Evolutionary conservation across 139 green algal genomes (phyloP), one percentile per base, ranked within the genome.

Genomic region (Nannochloris sp.): DNA sequence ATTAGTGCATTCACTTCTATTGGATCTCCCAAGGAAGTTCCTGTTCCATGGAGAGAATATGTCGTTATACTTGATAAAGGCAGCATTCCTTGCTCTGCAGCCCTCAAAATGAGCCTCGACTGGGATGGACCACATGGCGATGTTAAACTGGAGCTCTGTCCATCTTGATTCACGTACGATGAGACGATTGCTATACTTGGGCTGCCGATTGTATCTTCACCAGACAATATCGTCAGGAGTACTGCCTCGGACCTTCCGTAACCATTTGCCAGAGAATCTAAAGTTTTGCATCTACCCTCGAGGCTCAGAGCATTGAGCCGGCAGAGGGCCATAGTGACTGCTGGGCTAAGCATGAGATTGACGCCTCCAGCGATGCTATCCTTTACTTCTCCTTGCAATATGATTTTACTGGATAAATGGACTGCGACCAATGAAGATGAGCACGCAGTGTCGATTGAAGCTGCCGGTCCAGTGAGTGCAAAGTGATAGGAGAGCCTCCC

Each of bases 151-250:
- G 74, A 87, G 48, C 81, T 90, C 34, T 85, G 79, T 8, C 89
- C 89, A 57, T 96, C 89, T 74, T 95, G 87, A 71, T 95, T 95
- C 10, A 96, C 85, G 34, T 7, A 12, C 4, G 46, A 53, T 1
- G 85, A 73, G 16, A 68, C 82, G 14, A 80, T 80, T 4, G 61
- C 48, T 10, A 82, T 9, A 2, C 85, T 14, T 3, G 65, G 69
- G 5, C 76, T 43, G 3, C 7, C 10, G 29, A 18, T 34, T 25
- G 4, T 1, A 19, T 19, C 10, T 3, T 10, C 44, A 5, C 15
- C 27, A 15, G 10, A 5, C 24, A 72, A 63, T 15, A 64, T 25
- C 48, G 65, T 40, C 44, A 57, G 72, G n/a, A 27, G 61, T 18
- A 63, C 57, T 10, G 54, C 77, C 54, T 88, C 82, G 27, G 64